phyloP scores from a whole-genome alignment of 768 basidiomycete species.

The Ephemerocybe angulata region DNA sequence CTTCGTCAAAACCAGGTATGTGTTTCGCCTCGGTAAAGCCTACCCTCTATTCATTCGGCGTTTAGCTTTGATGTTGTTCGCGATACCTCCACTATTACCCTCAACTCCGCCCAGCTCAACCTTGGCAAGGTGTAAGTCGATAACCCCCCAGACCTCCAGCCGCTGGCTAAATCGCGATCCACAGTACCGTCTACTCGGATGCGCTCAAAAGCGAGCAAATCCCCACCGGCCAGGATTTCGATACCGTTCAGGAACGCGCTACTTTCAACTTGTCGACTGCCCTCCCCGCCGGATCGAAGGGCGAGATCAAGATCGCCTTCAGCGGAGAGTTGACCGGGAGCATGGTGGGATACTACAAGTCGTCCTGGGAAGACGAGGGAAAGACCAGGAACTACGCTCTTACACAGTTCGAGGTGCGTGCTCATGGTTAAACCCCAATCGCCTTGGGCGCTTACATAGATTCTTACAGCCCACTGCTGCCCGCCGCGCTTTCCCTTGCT shows the following conservation, averaged over 20 bases:
- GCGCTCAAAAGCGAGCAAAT: slow-evolving; percentile 46
- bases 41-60: slow-evolving; percentile 2
- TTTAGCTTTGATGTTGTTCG: slow-evolving; percentile 59
- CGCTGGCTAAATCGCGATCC: not conserved
- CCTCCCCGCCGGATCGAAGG: slow-evolving; percentile 67
- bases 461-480: slow-evolving; percentile 73
- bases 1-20: slow-evolving; percentile 66
- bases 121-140: slow-evolving; percentile 48
- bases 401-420: slow-evolving; percentile 81
- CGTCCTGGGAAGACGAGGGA: slow-evolving; percentile 59
- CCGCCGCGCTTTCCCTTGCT: slow-evolving; percentile 79
- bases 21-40: slow-evolving; percentile 3
- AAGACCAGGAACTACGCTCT: slow-evolving; percentile 67
- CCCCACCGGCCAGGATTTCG: slow-evolving; percentile 45
- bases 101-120: slow-evolving; percentile 62
- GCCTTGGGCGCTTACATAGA: not conserved
- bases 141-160: not conserved
- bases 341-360: slow-evolving; percentile 85
- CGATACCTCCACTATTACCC: slow-evolving; percentile 56
- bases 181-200: slow-evolving; percentile 50
- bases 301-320: slow-evolving; percentile 67
- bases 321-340: slow-evolving; percentile 59
- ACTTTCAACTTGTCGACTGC: slow-evolving; percentile 53
- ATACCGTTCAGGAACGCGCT: slow-evolving; percentile 62
- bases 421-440: not conserved